Base-by-base conservation (phyloP, 805 yeast genomes). In the Nakazawaea holstii region DNA sequence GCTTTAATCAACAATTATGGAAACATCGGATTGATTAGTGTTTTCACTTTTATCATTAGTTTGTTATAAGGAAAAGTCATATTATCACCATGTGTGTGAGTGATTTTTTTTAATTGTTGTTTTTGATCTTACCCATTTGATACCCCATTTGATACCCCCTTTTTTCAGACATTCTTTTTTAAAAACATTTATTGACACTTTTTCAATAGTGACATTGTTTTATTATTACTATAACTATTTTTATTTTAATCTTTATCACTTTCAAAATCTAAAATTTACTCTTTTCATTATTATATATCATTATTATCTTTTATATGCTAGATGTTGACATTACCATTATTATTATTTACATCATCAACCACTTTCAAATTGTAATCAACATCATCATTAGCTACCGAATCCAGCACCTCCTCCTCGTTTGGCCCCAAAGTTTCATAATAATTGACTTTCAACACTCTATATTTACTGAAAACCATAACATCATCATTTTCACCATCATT, bases 51-150 rank as follows among this genome's bases (percentile, higher is more conserved):
- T 20, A 11, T 46, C 36, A 10, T 41, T 26, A 28, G 41, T 40
- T 40, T 46, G n/a, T 35, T 46, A 11, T 46, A 28, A 46, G 24
- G 3, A 20, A 20, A 20, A 20, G 24, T 20, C 24, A 20, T 20
- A 20, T 20, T 7, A 20, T 20, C 17, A 24, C 13, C 24, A 20
- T 7, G 32, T 6, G 8, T 20, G 2, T 27, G 20, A n/a, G n/a
- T n/a, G n/a, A n/a, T n/a, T n/a, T 13, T 42, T 58, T 35, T 3
- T 17, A 6, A 3, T 1, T 49, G 60, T 2, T 38, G 56, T 15
- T 47, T 59, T 1, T 35, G 59, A 5, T 42, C 60, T 11, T 41
- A 52, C 26, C 32, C 8, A 15, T 38, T 38, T n/a, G 24, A 20
- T 20, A 20, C 53, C 26, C 32, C 8, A 15, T 38, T 38, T n/a